These are phyloP conservation scores for Neostapfia colusana DNA, from an alignment of 176 grass and related monocot species.

Conservation along the genomic window DNA sequence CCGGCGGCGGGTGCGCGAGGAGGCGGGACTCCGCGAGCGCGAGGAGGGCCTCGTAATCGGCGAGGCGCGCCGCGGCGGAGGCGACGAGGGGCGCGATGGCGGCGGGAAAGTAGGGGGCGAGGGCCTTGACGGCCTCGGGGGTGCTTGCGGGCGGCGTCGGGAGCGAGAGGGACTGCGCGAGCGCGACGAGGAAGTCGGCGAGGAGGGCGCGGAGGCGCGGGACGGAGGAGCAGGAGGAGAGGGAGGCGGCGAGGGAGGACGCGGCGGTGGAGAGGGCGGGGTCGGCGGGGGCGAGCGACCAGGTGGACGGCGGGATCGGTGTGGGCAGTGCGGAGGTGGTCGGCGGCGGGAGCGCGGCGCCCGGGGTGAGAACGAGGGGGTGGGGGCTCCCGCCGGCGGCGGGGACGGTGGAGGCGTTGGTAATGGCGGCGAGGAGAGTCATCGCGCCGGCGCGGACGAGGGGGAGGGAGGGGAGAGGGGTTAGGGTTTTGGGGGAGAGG, in stretches of 20 bases:
- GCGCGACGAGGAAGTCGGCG: slow-evolving; percentile 44
- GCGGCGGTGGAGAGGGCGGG: slow-evolving; percentile 44
- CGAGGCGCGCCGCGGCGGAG: slow-evolving; percentile 39
- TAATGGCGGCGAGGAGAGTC: slow-evolving; percentile 68
- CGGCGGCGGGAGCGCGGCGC: slow-evolving; percentile 29
- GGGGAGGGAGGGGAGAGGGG: background rate
- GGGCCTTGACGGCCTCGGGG: slow-evolving; percentile 25
- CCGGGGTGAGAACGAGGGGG: slow-evolving; percentile 61
- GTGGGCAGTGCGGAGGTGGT: slow-evolving; percentile 31
- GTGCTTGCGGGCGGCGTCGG: background rate
- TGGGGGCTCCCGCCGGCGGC: background rate
- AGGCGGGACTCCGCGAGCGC: slow-evolving; percentile 49
- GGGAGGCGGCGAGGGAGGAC: slow-evolving; percentile 33
- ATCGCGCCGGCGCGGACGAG: slow-evolving; percentile 43
- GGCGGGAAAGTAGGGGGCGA: slow-evolving; percentile 45
- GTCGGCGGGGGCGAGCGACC: slow-evolving; percentile 55
- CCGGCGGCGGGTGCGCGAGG: slow-evolving; percentile 40
- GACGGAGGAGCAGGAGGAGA: slow-evolving; percentile 29
- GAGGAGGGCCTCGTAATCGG: slow-evolving; percentile 42
- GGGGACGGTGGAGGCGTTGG: background rate
- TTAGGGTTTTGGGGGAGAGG: background rate
- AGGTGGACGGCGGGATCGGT: slow-evolving; percentile 49
- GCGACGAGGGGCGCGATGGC: slow-evolving; percentile 38
- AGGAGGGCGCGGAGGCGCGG: slow-evolving; percentile 47
- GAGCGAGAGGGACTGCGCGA: slow-evolving; percentile 42